Evolutionary conservation across 208 protist species (phyloP).

Genomic region (Acanthamoeba sp.): DNA sequence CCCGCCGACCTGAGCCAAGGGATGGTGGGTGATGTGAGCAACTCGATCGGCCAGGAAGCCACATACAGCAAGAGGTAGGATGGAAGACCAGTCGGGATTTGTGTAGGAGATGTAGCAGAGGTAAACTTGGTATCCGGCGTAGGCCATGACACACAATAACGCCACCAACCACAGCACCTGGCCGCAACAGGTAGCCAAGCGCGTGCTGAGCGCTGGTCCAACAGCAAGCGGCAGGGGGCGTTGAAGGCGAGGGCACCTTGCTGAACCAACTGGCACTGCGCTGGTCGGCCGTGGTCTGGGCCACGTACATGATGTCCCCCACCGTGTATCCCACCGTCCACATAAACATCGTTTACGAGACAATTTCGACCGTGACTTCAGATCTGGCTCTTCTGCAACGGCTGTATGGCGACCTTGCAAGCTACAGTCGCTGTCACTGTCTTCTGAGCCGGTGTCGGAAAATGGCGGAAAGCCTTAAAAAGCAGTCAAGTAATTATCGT

Average conservation of each 20-base stretch:
- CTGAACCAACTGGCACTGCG: background rate
- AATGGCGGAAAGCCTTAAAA: no score
- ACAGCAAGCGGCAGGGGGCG: no score
- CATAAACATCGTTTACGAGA: slow-evolving; percentile 24
- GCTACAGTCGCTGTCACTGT: no score
- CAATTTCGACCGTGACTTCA: no score
- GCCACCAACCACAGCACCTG: background rate
- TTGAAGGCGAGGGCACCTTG: no score
- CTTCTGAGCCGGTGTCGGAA: no score
- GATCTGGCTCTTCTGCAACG: no score
- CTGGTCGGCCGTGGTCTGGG: background rate
- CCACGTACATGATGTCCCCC: background rate
- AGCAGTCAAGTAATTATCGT: no score
- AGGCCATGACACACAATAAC: background rate
- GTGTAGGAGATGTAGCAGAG: slow-evolving; percentile 16
- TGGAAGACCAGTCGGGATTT: background rate
- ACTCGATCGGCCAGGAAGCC: no score
- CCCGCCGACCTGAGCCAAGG: background rate
- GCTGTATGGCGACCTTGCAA: no score
- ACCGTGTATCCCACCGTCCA: slow-evolving; percentile 43
- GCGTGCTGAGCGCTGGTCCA: no score
- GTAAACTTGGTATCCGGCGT: background rate
- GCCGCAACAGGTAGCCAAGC: no score
- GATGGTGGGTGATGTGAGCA: background rate
- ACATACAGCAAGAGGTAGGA: background rate